phyloP scores from a whole-genome alignment of 108 stramenopile genomes.

The Craspedostauros australis region DNA sequence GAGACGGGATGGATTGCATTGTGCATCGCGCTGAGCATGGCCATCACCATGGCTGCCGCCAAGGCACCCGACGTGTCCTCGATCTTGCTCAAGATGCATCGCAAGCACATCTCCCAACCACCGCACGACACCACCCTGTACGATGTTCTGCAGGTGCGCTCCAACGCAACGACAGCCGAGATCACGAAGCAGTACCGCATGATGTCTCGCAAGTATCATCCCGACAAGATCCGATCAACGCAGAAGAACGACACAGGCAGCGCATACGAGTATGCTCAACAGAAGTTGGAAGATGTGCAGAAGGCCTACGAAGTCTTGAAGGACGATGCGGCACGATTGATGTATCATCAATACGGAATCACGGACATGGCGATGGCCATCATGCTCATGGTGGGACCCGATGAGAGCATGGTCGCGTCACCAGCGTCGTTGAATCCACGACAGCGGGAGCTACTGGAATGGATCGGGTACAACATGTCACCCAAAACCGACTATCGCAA shows the following conservation, averaged over 20 bases:
- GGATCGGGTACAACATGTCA: slow-evolving; percentile 31
- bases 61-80: slow-evolving; percentile 34
- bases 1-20: too few relatives aligned
- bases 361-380: slow-evolving; percentile 44
- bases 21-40: too few relatives aligned
- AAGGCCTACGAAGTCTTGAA: slow-evolving; percentile 69
- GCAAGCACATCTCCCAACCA: slow-evolving; percentile 31
- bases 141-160: slow-evolving; percentile 58
- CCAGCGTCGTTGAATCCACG: slow-evolving; percentile 11
- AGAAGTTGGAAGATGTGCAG: slow-evolving; percentile 35
- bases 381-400: slow-evolving; percentile 44
- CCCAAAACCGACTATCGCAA: background rate
- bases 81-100: slow-evolving; percentile 39
- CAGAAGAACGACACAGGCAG: background rate
- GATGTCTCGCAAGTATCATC: slow-evolving; percentile 64
- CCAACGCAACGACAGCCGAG: slow-evolving; percentile 66
- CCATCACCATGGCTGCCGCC: too few relatives aligned
- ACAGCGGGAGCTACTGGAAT: slow-evolving; percentile 19
- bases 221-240: too few relatives aligned
- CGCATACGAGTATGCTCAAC: slow-evolving; percentile 10
- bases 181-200: slow-evolving; percentile 65
- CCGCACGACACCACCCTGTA: slow-evolving; percentile 74
- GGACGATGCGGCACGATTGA: slow-evolving; percentile 62
- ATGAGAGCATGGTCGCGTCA: too few relatives aligned
- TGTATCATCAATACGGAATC: slow-evolving; percentile 70